Evolutionary conservation across 768 basidiomycete species (phyloP).

Genomic region (Russula sp.): DNA sequence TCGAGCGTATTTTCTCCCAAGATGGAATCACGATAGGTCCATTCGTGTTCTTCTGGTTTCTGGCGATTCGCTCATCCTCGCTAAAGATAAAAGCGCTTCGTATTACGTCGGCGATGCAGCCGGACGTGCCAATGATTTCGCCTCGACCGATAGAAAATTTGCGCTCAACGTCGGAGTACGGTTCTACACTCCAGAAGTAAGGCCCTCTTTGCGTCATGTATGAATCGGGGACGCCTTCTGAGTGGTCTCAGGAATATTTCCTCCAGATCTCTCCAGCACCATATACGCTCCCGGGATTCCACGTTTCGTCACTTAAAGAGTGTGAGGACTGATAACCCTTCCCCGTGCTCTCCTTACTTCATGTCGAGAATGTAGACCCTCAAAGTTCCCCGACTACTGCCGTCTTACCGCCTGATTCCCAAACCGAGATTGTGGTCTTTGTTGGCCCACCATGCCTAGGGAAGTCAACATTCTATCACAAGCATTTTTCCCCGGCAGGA

Average conservation of each 20-base stretch:
- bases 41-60: neutral
- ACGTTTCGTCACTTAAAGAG: constrained; percentile 40
- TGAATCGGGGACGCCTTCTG: neutral
- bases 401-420: neutral
- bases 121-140: constrained; percentile 69
- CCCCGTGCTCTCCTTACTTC: constrained; percentile 21
- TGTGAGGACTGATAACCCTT: constrained; percentile 16
- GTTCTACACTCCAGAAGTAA: constrained; percentile 83
- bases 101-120: constrained; percentile 91
- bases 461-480: constrained; percentile 74
- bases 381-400: constrained; percentile 35
- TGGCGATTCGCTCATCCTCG: neutral
- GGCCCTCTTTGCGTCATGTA: constrained; percentile 4
- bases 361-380: constrained; percentile 45
- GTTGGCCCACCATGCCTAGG: constrained; percentile 61
- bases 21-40: constrained; percentile 62
- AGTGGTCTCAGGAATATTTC: constrained; percentile 63
- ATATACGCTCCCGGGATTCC: constrained; percentile 60
- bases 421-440: constrained; percentile 49
- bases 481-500: constrained; percentile 54
- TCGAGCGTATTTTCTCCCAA: constrained; percentile 53
- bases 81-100: constrained; percentile 52
- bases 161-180: constrained; percentile 66
- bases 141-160: constrained; percentile 80
- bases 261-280: constrained; percentile 39